phyloP scores from a whole-genome alignment of 768 basidiomycete species.

The Rhodosporidiobolus odoratus region DNA sequence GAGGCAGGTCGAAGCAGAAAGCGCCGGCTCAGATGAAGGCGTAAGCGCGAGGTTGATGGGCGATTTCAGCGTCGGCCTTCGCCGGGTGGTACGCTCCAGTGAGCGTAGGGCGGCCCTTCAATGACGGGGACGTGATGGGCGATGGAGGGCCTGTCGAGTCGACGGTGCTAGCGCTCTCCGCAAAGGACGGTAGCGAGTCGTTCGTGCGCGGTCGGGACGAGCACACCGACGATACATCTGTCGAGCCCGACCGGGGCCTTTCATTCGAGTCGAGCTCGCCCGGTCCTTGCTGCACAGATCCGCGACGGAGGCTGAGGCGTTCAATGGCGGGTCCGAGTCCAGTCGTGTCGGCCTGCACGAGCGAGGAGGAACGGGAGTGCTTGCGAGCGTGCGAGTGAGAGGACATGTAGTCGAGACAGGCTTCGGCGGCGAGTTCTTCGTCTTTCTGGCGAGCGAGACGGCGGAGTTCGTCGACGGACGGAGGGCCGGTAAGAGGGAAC shows the following conservation, averaged over 20 bases:
- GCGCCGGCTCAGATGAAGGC: constrained; percentile 11
- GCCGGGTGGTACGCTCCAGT: neutral
- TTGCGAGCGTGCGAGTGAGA: constrained; percentile 33
- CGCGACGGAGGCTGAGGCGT: constrained; percentile 9
- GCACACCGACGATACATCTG: neutral
- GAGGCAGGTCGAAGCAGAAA: neutral
- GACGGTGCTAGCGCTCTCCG: constrained; percentile 11
- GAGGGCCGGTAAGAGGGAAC: neutral
- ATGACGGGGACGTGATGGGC: constrained; percentile 4
- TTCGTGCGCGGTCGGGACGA: constrained; percentile 34
- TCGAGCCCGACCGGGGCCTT: neutral
- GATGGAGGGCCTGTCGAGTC: constrained; percentile 19
- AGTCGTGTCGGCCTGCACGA: neutral
- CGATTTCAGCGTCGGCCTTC: constrained; percentile 15
- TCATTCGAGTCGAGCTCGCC: neutral
- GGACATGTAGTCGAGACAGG: constrained; percentile 41
- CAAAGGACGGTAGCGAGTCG: constrained; percentile 34
- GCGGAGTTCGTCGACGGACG: constrained; percentile 54
- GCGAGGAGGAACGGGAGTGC: constrained; percentile 4
- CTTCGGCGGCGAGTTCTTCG: constrained; percentile 43
- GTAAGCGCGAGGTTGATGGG: constrained; percentile 18
- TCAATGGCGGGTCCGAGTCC: neutral
- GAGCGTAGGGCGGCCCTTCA: constrained; percentile 13
- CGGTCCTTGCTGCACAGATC: neutral
- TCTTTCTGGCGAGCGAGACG: constrained; percentile 54